Evolutionary conservation across 2,329 filamentous ascomycete species (phyloP).

Genomic region (Penicillium sp.): DNA sequence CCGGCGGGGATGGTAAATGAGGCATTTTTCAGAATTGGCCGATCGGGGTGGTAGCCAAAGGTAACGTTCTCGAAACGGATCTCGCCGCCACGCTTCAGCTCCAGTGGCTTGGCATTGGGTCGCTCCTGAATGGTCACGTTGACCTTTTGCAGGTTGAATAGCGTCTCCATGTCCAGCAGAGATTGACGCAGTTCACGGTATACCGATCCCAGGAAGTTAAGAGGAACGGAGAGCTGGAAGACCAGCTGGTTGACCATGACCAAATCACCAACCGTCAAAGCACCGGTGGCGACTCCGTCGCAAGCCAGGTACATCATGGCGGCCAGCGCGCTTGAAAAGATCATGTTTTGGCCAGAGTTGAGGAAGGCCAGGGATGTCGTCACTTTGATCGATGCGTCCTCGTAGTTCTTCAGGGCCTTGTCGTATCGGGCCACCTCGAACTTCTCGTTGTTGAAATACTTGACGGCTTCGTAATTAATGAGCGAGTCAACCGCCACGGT

Average conservation of each 20-base stretch:
- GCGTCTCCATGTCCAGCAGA: constrained; percentile 94
- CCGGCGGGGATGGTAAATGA: constrained; percentile 88
- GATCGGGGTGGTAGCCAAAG: constrained; percentile 85
- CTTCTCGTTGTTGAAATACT: constrained; percentile 99
- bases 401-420: constrained; percentile 78
- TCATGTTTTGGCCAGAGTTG: constrained; percentile 94
- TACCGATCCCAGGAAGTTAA: constrained; percentile 97
- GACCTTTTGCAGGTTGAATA: constrained; percentile 96
- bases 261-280: constrained; percentile 86
- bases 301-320: constrained; percentile 98
- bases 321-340: constrained; percentile 90
- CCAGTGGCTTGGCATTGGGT: constrained; percentile 69
- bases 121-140: constrained; percentile 82
- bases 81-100: constrained; percentile 74
- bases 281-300: constrained; percentile 77
- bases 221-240: constrained; percentile 92
- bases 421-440: constrained; percentile 92
- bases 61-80: constrained; percentile 93
- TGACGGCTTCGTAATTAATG: constrained; percentile 98
- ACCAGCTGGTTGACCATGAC: constrained; percentile 99
- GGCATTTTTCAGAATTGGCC: constrained; percentile 82
- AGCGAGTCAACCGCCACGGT: constrained; percentile 94
- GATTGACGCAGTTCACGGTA: constrained; percentile 95
- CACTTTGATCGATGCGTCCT: constrained; percentile 94
- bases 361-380: constrained; percentile 89